Evolutionary conservation across 177 flowering plant genomes (phyloP).

Genomic region (Vitis hybrid): DNA sequence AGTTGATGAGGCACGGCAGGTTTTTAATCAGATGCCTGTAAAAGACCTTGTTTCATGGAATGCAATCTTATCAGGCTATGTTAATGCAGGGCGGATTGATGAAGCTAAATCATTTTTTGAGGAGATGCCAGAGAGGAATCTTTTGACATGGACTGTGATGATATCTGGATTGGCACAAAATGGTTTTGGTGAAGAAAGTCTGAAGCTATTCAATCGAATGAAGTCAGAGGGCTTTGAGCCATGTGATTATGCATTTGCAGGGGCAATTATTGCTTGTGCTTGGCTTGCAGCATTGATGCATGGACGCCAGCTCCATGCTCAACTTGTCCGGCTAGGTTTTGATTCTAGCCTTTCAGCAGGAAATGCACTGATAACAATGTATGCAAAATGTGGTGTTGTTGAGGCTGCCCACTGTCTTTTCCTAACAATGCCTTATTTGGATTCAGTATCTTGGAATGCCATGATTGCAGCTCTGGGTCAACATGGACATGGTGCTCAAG

Average conservation of each 20-base stretch:
- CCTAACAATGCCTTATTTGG: constrained; percentile 33
- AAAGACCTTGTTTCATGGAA: constrained; percentile 42
- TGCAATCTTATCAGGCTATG: constrained; percentile 35
- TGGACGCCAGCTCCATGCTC: constrained; percentile 61
- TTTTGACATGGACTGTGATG: constrained; percentile 49
- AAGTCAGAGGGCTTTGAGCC: constrained; percentile 38
- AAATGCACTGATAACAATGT: constrained; percentile 63
- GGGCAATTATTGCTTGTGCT: constrained; percentile 51
- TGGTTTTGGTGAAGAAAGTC: constrained; percentile 48
- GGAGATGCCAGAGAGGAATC: constrained; percentile 28
- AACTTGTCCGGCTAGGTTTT: constrained; percentile 36
- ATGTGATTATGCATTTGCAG: constrained; percentile 58
- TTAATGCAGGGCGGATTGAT: constrained; percentile 22
- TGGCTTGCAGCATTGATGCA: constrained; percentile 49
- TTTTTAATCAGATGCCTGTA: constrained; percentile 33
- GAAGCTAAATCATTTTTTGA: constrained; percentile 31
- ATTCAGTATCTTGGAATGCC: constrained; percentile 47
- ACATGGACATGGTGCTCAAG: constrained; percentile 52
- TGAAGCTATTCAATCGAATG: constrained; percentile 49
- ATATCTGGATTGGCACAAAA: constrained; percentile 54
- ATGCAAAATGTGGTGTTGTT: constrained; percentile 50
- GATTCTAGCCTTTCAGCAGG: constrained; percentile 57
- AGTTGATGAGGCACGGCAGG: constrained; percentile 19
- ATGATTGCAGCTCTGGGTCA: constrained; percentile 64
- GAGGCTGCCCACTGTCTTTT: constrained; percentile 39